A percentile compares a stretch with the other conserved stretches of the same genome.
These are phyloP conservation scores for Dioscorea alata DNA, from an alignment of 106 monocot genomes.

Conservation along the genomic window DNA sequence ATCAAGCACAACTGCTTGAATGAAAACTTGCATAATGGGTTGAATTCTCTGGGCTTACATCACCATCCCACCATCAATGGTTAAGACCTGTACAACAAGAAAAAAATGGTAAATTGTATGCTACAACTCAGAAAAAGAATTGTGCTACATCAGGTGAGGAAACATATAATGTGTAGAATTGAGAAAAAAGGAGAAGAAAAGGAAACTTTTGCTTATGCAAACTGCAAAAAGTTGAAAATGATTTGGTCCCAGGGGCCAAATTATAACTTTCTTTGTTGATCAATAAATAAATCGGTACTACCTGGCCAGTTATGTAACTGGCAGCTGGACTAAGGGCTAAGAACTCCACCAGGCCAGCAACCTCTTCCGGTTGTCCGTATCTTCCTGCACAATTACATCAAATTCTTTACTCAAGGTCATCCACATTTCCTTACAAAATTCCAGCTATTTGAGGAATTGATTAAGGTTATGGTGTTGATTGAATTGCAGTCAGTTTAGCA, in stretches of 20 bases:
- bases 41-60: slow-evolving; percentile 14
- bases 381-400: slow-evolving; percentile 33
- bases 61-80: slow-evolving; percentile 41
- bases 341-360: slow-evolving; percentile 78
- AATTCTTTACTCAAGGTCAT: not conserved
- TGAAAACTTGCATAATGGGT: too few relatives aligned
- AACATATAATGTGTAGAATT: not conserved
- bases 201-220: not conserved
- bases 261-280: not conserved
- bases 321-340: slow-evolving; percentile 60
- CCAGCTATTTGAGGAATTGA: too few relatives aligned
- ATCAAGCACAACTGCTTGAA: too few relatives aligned
- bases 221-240: not conserved
- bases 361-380: slow-evolving; percentile 69
- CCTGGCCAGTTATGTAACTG: slow-evolving; percentile 82
- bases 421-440: too few relatives aligned
- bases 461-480: too few relatives aligned
- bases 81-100: slow-evolving; percentile 20
- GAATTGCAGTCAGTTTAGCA: too few relatives aligned
- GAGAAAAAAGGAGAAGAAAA: not conserved
- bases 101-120: not conserved
- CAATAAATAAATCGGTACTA: slow-evolving; percentile 1
- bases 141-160: not conserved
- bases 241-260: not conserved
- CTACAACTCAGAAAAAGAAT: not conserved